phyloP scores from a whole-genome alignment of 495 filamentous ascomycete species.

The Neurospora sp. region DNA sequence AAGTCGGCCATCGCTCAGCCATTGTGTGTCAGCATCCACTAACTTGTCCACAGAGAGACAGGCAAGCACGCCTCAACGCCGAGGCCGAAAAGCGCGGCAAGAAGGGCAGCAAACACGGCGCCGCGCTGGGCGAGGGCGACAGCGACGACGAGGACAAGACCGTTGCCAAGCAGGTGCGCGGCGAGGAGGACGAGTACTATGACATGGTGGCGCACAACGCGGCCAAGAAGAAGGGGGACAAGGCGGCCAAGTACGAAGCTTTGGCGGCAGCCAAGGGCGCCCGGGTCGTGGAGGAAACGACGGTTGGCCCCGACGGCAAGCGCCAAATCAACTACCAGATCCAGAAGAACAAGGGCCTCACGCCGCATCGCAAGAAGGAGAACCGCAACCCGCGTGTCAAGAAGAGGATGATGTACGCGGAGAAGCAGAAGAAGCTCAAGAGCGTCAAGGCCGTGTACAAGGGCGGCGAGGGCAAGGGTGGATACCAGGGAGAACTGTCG shows the following conservation, averaged over 20 bases:
- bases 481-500: constrained; percentile 85
- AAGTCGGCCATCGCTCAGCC: constrained; percentile 1
- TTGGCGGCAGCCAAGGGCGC: constrained; percentile 36
- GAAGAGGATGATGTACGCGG: constrained; percentile 89
- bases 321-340: constrained; percentile 84
- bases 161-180: constrained; percentile 31
- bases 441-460: constrained; percentile 75
- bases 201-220: constrained; percentile 65
- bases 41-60: constrained; percentile 43
- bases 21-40: neutral
- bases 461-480: constrained; percentile 77
- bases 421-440: constrained; percentile 88
- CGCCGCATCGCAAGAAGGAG: constrained; percentile 82
- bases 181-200: constrained; percentile 76
- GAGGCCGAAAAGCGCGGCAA: constrained; percentile 80
- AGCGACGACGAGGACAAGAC: constrained; percentile 51
- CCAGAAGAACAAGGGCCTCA: constrained; percentile 92
- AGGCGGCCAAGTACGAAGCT: constrained; percentile 41
- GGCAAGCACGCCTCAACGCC: constrained; percentile 70
- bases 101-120: constrained; percentile 47
- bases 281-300: constrained; percentile 50
- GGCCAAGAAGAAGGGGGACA: constrained; percentile 64
- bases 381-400: constrained; percentile 91
- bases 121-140: constrained; percentile 48
- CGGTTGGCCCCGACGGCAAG: constrained; percentile 65